A percentile compares a stretch with the other conserved stretches of the same genome.
These are phyloP conservation scores for Phytophthora parvispora DNA, from an alignment of 352 stramenopile genomes.

Conservation along the genomic window DNA sequence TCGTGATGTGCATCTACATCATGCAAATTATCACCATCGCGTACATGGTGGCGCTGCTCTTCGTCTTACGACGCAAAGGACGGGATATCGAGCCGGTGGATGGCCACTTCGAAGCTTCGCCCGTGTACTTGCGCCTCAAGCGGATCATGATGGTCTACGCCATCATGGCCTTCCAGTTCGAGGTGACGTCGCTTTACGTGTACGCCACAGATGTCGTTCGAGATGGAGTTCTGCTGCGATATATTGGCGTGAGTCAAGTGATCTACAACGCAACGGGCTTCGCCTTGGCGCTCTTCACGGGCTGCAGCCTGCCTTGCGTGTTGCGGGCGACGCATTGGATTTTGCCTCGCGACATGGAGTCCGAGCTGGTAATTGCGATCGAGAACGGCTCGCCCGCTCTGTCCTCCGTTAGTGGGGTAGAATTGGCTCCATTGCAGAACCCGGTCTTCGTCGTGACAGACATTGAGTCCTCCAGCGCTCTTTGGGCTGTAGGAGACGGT, in stretches of 20 bases:
- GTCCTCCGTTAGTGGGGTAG: neutral
- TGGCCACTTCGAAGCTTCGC: conserved; percentile 49
- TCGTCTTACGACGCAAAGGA: conserved; percentile 32
- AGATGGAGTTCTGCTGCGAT: conserved; percentile 3
- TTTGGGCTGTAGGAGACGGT: conserved; percentile 37
- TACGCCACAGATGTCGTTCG: conserved; percentile 7
- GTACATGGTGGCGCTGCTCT: conserved; percentile 45
- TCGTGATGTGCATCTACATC: conserved; percentile 41
- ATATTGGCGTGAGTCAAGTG: conserved; percentile 34
- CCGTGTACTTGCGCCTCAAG: conserved; percentile 52
- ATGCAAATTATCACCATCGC: conserved; percentile 40
- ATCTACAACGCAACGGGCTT: conserved; percentile 36
- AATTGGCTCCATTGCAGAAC: conserved; percentile 8
- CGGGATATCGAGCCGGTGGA: conserved; percentile 52
- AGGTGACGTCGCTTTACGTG: conserved; percentile 40
- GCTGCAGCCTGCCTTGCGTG: conserved; percentile 31
- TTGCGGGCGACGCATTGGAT: conserved; percentile 15
- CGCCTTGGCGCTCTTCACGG: conserved; percentile 28
- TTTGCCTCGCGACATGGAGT: conserved; percentile 33
- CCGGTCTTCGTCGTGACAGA: conserved; percentile 58
- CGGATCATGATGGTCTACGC: conserved; percentile 61
- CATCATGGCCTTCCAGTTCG: conserved; percentile 55
- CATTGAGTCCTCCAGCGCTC: conserved; percentile 49
- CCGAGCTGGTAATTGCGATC: conserved; percentile 15
- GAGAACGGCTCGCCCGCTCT: neutral